These are phyloP conservation scores for Solanum chaucha DNA, from an alignment of 257 asterid genomes.

Conservation along the genomic window DNA sequence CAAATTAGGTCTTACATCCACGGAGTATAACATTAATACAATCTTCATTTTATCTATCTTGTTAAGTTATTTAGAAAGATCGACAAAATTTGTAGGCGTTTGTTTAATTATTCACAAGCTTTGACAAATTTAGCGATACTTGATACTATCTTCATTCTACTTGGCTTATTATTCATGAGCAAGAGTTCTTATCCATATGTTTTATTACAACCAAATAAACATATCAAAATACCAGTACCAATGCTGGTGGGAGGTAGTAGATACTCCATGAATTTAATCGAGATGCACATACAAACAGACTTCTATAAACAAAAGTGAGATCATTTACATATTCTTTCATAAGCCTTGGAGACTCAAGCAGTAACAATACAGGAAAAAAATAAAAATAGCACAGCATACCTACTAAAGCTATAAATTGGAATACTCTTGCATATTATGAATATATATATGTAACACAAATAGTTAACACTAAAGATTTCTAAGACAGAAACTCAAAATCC, in stretches of 20 bases:
- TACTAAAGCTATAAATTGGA: not conserved
- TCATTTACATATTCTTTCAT: not conserved
- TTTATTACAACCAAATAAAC: not conserved
- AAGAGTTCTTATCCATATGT: not conserved
- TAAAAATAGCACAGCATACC: not conserved
- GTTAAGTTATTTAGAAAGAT: no score
- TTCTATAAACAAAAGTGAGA: not conserved
- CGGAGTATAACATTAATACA: not conserved
- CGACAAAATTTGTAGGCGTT: no score
- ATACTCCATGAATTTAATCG: accelerated
- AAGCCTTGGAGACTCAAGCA: not conserved
- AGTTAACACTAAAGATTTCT: not conserved
- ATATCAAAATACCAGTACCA: not conserved
- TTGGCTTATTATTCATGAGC: no score
- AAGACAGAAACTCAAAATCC: not conserved
- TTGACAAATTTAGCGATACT: no score
- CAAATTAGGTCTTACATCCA: not conserved
- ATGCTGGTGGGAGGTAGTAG: not conserved
- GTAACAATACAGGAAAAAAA: not conserved
- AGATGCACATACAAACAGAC: not conserved
- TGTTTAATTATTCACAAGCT: no score
- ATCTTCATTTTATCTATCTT: not conserved
- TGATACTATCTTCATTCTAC: not conserved
- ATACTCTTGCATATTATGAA: not conserved
- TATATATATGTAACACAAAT: not conserved